A percentile compares a stretch with the other conserved stretches of the same genome.
phyloP scores from a whole-genome alignment of 2,329 filamentous ascomycete genomes.

The Scedosporium apiospermum region DNA sequence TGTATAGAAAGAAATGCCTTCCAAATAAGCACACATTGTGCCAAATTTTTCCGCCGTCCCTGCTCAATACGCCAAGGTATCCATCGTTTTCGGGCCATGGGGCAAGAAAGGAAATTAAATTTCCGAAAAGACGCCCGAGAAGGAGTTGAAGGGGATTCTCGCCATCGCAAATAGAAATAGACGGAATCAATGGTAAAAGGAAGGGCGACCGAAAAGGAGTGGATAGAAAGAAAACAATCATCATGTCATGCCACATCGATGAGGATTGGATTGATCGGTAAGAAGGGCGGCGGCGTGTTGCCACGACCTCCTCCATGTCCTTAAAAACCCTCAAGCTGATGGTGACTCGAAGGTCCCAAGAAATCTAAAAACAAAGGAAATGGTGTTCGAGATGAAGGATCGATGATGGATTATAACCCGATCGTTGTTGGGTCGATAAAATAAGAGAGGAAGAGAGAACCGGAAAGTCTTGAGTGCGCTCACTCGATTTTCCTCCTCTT shows the following conservation, averaged over 20 bases:
- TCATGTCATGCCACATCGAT: conserved; percentile 1
- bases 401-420: neutral
- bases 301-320: neutral
- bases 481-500: conserved; percentile 70
- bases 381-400: neutral
- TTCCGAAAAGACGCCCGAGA: neutral
- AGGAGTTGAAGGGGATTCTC: neutral
- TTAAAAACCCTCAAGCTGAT: neutral
- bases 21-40: neutral
- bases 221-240: neutral
- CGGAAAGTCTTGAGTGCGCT: conserved; percentile 3
- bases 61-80: neutral
- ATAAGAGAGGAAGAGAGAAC: neutral
- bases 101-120: neutral
- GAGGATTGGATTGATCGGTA: neutral
- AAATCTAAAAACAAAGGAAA: conserved; percentile 2
- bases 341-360: neutral
- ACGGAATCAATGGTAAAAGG: neutral
- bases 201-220: neutral
- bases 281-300: neutral
- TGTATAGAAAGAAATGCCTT: neutral
- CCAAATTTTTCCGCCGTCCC: neutral
- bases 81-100: neutral
- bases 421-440: neutral
- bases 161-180: neutral